Percentiles rank a stretch among this genome's conserved stretches.
phyloP scores from a whole-genome alignment of 805 yeast species.

The Brettanomyces naardenensis region DNA sequence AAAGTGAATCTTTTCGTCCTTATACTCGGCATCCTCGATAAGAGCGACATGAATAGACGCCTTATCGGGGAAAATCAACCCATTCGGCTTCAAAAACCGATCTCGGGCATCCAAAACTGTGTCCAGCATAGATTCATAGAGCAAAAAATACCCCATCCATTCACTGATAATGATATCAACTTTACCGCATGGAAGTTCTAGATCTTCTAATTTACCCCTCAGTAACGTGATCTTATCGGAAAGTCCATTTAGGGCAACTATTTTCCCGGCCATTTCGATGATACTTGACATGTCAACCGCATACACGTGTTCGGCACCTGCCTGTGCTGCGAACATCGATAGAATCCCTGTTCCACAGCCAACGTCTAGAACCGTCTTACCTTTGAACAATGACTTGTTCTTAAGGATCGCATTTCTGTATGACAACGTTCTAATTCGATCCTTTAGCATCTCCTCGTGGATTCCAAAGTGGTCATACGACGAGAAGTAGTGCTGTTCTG shows the following conservation, averaged over 20 bases:
- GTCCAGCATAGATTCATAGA: slow-evolving; percentile 97
- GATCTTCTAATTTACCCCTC: slow-evolving; percentile 93
- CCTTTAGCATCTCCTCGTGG: slow-evolving; percentile 98
- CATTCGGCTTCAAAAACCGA: slow-evolving; percentile 71
- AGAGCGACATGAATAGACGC: slow-evolving; percentile 86
- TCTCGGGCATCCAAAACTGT: slow-evolving; percentile 94
- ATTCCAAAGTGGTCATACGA: slow-evolving; percentile 97
- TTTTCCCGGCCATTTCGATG: slow-evolving; percentile 91
- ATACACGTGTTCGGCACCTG: slow-evolving; percentile 98
- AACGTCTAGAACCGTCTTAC: slow-evolving; percentile 89
- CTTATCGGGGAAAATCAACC: slow-evolving; percentile 91
- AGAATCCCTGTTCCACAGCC: slow-evolving; percentile 99
- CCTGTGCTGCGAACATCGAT: slow-evolving; percentile 95
- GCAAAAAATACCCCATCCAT: slow-evolving; percentile 98
- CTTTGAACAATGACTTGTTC: slow-evolving; percentile 84
- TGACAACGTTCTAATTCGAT: slow-evolving; percentile 82
- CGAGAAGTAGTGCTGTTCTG: slow-evolving; percentile 89
- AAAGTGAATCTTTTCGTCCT: slow-evolving; percentile 81
- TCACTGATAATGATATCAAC: slow-evolving; percentile 95
- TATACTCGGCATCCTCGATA: slow-evolving; percentile 87
- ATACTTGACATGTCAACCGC: slow-evolving; percentile 97
- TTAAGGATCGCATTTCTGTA: slow-evolving; percentile 89
- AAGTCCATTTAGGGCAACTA: slow-evolving; percentile 77
- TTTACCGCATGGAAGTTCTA: slow-evolving; percentile 70
- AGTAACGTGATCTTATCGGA: slow-evolving; percentile 79